Conservation (phyloP, 2,329 filamentous ascomycete species). For the Elsinoe perseae region DNA sequence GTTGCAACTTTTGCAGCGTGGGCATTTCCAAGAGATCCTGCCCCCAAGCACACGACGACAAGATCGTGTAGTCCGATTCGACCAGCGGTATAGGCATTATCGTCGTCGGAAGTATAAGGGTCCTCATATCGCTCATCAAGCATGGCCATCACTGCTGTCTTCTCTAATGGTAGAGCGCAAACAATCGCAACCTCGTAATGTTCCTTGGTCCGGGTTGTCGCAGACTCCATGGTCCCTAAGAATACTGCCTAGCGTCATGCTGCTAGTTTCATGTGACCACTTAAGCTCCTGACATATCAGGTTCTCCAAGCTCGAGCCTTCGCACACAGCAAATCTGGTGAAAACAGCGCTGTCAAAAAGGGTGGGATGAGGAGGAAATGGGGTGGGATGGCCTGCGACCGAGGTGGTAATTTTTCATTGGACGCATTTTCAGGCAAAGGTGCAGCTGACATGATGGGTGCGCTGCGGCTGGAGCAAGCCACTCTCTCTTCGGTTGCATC, state of each 20-base stretch:
- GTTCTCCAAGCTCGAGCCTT: no score
- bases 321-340: no score
- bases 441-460: not conserved
- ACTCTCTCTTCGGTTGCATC: not conserved
- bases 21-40: constrained; percentile 19
- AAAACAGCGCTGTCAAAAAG: no score
- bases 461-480: not conserved
- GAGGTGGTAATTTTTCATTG: not conserved
- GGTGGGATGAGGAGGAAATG: no score
- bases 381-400: not conserved
- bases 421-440: not conserved
- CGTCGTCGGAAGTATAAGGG: constrained; percentile 16
- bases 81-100: constrained; percentile 24
- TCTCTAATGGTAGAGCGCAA: constrained; percentile 20
- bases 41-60: constrained; percentile 22
- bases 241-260: not conserved
- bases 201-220: not conserved
- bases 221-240: not conserved
- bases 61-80: constrained; percentile 24
- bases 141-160: constrained; percentile 16
- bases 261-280: no score
- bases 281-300: no score
- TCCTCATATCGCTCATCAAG: constrained; percentile 18
- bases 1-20: constrained; percentile 21
- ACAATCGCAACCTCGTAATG: constrained; percentile 21